phyloP scores from a whole-genome alignment of 345 rosid genomes.

The Dimocarpus longan region DNA sequence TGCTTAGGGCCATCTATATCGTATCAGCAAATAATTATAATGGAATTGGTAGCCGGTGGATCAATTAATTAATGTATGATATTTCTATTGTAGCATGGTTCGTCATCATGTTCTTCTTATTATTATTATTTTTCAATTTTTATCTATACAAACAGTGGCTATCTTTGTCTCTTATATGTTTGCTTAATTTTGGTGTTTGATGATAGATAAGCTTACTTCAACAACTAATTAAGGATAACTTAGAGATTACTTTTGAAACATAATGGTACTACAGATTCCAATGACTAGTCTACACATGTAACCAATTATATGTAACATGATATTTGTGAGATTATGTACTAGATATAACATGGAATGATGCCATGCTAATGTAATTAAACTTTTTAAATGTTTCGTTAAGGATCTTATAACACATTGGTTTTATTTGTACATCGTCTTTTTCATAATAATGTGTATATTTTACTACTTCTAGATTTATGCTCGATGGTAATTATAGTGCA shows the following conservation, averaged over 20 bases:
- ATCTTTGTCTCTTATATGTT: not conserved
- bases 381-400: too few relatives aligned
- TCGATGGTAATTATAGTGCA: too few relatives aligned
- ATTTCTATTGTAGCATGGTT: not conserved
- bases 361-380: too few relatives aligned
- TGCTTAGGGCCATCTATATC: not conserved
- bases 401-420: too few relatives aligned
- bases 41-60: constrained; percentile 15
- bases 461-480: too few relatives aligned
- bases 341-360: too few relatives aligned
- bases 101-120: not conserved
- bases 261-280: too few relatives aligned
- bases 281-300: too few relatives aligned
- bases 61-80: not conserved
- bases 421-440: too few relatives aligned
- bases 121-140: not conserved
- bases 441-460: too few relatives aligned
- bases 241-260: constrained; percentile 1
- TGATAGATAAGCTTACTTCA: constrained; percentile 1
- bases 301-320: too few relatives aligned
- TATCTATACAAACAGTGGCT: not conserved
- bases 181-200: not conserved
- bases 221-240: constrained; percentile 10
- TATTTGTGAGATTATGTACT: too few relatives aligned
- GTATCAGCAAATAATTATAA: not conserved